These are phyloP conservation scores for Madurella mycetomatis DNA, from an alignment of 2,329 filamentous ascomycete genomes.

Conservation along the genomic window DNA sequence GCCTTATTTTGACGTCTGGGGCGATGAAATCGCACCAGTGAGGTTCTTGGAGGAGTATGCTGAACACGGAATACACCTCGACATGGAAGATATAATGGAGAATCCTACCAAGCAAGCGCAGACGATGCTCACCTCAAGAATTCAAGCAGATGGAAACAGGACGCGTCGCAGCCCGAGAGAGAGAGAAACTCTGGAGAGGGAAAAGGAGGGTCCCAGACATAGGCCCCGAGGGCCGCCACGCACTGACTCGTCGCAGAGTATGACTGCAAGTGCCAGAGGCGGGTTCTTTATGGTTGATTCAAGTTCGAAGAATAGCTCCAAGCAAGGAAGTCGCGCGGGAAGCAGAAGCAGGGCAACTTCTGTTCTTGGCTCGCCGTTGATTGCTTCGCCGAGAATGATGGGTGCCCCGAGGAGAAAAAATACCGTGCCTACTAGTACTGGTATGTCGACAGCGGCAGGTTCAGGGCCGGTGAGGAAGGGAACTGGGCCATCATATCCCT, in stretches of 20 bases:
- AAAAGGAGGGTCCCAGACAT: not conserved
- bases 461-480: no score
- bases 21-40: constrained; percentile 11
- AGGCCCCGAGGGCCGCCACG: not conserved
- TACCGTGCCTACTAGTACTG: not conserved
- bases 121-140: constrained; percentile 8
- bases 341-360: not conserved
- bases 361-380: not conserved
- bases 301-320: not conserved
- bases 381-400: not conserved
- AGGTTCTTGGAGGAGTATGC: constrained; percentile 14
- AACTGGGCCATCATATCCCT: no score
- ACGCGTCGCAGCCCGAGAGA: not conserved
- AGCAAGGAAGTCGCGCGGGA: not conserved
- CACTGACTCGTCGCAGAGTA: not conserved
- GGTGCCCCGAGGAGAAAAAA: not conserved
- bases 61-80: constrained; percentile 9
- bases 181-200: no score
- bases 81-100: constrained; percentile 14
- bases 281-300: constrained; percentile 3
- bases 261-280: not conserved
- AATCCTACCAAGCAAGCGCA: constrained; percentile 11
- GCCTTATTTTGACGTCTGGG: constrained; percentile 13
- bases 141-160: constrained; percentile 1
- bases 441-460: no score